Conservation (phyloP, 495 filamentous ascomycete species). For the Chaetomidium leptoderma region DNA sequence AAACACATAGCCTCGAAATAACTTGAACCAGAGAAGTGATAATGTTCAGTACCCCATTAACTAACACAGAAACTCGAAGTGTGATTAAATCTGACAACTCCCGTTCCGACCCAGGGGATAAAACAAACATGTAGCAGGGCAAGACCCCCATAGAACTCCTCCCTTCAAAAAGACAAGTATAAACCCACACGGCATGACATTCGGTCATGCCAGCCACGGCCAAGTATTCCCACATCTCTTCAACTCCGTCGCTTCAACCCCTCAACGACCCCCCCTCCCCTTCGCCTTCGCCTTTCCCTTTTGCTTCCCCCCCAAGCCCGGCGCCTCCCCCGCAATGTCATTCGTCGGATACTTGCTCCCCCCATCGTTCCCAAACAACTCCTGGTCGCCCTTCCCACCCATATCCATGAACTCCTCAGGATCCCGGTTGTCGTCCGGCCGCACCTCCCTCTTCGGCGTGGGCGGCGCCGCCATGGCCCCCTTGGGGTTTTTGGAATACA, state of each 20-base stretch:
- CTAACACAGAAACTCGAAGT: conserved; percentile 1
- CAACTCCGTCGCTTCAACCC: not conserved
- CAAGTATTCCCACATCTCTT: not conserved
- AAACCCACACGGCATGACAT: not conserved
- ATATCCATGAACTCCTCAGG: conserved; percentile 73
- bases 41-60: not conserved
- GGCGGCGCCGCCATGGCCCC: conserved; percentile 22
- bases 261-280: conserved; percentile 1
- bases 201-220: conserved; percentile 1
- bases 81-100: not conserved
- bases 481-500: conserved; percentile 70
- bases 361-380: conserved; percentile 63
- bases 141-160: not conserved
- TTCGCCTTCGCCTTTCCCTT: conserved; percentile 23
- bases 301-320: conserved; percentile 31
- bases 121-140: not conserved
- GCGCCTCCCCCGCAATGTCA: conserved; percentile 28
- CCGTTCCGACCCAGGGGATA: not conserved
- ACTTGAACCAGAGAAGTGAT: not conserved
- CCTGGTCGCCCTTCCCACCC: conserved; percentile 78
- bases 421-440: conserved; percentile 59
- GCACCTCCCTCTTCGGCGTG: conserved; percentile 46
- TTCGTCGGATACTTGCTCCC: conserved; percentile 44
- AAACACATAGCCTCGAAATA: not conserved
- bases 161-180: not conserved